Percentiles rank a stretch among this genome's conserved stretches.
phyloP scores from a whole-genome alignment of 257 asterid genomes.

The Sherardia arvensis region DNA sequence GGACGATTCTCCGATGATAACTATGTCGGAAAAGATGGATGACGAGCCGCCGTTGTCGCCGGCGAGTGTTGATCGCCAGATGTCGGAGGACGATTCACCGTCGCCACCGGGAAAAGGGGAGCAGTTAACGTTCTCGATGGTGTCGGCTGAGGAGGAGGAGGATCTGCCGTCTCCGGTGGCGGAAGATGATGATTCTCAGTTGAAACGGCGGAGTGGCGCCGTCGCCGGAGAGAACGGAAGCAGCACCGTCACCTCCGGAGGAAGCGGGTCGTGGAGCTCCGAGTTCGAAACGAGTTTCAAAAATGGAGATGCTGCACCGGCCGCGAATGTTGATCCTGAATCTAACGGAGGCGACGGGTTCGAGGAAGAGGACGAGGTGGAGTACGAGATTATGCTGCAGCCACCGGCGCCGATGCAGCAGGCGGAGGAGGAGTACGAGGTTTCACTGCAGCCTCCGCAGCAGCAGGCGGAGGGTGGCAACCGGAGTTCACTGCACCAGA shows the following conservation, averaged over 20 bases:
- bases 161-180: background rate
- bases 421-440: background rate
- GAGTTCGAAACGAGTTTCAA: background rate
- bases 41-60: background rate
- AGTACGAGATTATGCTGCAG: background rate
- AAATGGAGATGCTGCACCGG: background rate
- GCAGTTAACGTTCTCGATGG: background rate
- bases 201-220: slow-evolving; percentile 4
- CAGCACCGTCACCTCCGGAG: background rate
- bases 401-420: background rate
- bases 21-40: background rate
- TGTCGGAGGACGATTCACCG: background rate
- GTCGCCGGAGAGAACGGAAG: background rate
- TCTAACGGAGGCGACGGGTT: background rate
- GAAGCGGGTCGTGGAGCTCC: background rate
- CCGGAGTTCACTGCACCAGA: background rate
- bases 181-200: background rate
- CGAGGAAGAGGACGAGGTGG: background rate
- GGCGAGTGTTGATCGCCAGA: background rate
- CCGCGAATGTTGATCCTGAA: background rate
- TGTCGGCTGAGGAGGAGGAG: background rate
- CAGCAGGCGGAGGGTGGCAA: no score
- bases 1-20: background rate
- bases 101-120: background rate
- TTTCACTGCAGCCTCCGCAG: no score